Evolutionary conservation across 164 flowering plant genomes (phyloP), one percentile per base, ranked within the genome.

Genomic region (Akebia trifoliata): DNA sequence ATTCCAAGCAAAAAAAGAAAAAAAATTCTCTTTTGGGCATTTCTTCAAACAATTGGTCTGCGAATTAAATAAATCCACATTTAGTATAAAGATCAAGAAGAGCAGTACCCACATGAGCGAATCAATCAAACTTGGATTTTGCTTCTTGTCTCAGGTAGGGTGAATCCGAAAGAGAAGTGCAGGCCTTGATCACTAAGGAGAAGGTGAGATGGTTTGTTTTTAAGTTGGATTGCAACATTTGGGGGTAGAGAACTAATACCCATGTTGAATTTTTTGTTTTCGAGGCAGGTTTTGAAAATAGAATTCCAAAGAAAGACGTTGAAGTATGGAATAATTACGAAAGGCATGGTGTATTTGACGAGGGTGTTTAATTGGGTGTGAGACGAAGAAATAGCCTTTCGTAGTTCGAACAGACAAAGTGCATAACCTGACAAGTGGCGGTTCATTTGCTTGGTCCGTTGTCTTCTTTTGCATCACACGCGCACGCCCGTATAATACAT

Each of bases 1-100:
- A 48, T 78, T 78, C 82, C 85, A 80, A 4, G 80, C 55, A 5
- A 76, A 73, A 32, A 69, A 56, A 36, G n/a, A n/a, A n/a, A n/a
- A n/a, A n/a, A n/a, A n/a, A n/a, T n/a, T 81, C 81, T 61, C 78
- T 71, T 0, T 52, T 35, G 48, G 54, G 59, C 78, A 81, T 73
- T 25, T 68, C 68, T 43, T 76, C 82, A 36, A 81, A 76, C 74
- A 76, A 0, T 2, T 34, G 28, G 12, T 51, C 71, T 6, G 80
- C 78, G 50, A 9, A 2, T 0, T 15, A 42, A 24, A 42, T 18
- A 6, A 9, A 61, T 1, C 58, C 65, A 32, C 26, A 46, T 60
- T 62, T 70, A 31, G 52, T 31, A 37, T 62, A 74, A 0, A 70
- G 21, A 22, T 59, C 67, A 2, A 71, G 63, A 43, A 73, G 66